A percentile compares a stretch with the other conserved stretches of the same genome.
phyloP scores from a whole-genome alignment of 2,329 filamentous ascomycete species.

The Lachnellula subtilissima region DNA sequence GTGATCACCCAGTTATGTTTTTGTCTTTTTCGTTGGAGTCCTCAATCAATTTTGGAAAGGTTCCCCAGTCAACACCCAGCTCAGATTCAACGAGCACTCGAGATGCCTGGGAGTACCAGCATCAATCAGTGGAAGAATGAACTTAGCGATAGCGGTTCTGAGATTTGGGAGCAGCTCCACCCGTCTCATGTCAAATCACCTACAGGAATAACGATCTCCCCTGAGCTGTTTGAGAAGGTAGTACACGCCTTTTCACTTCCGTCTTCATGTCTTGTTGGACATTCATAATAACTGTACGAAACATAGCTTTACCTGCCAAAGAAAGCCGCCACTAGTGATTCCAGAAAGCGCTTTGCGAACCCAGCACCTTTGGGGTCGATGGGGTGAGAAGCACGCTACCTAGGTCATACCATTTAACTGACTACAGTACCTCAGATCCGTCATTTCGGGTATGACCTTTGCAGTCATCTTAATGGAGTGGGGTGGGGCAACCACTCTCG shows the following conservation, averaged over 20 bases:
- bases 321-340: constrained; percentile 12
- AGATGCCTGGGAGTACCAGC: constrained; percentile 2
- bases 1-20: neutral
- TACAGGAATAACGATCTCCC: constrained; percentile 20
- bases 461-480: constrained; percentile 20
- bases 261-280: too few relatives aligned
- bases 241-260: neutral
- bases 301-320: constrained; percentile 21
- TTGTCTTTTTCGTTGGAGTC: neutral
- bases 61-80: too few relatives aligned
- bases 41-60: neutral
- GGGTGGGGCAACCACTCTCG: constrained; percentile 20
- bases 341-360: constrained; percentile 21
- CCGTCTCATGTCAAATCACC: constrained; percentile 12
- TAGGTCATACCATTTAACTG: neutral
- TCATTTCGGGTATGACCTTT: constrained; percentile 29
- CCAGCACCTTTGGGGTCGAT: constrained; percentile 22
- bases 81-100: neutral
- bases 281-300: neutral
- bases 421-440: constrained; percentile 30
- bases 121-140: neutral
- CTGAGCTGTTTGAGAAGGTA: constrained; percentile 25
- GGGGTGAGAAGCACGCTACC: constrained; percentile 9
- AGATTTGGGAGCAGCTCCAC: neutral
- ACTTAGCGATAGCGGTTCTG: neutral